Percentiles rank a stretch among this genome's conserved stretches.
Conservation (phyloP, 2,329 filamentous ascomycete genomes). For the Cladophialophora psammophila region DNA sequence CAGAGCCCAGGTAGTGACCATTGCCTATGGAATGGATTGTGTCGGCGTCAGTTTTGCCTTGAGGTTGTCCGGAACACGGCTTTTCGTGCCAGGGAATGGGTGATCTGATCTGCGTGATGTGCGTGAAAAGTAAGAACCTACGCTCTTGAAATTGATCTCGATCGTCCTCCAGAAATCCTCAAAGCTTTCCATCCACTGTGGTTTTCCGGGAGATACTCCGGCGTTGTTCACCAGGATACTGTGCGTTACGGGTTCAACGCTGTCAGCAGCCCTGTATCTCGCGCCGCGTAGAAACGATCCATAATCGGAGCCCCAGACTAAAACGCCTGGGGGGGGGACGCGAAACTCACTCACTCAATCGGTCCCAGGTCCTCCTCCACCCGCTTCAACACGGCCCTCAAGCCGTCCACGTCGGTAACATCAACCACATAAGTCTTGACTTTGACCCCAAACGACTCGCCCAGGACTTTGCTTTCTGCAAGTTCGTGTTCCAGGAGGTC, state of each 20-base stretch:
- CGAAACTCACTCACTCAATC: slow-evolving; percentile 28
- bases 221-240: slow-evolving; percentile 44
- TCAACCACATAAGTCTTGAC: slow-evolving; percentile 39
- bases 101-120: neutral
- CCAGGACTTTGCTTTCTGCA: slow-evolving; percentile 28
- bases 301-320: too few relatives aligned
- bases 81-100: neutral
- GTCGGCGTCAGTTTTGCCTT: neutral
- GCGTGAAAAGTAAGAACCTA: slow-evolving; percentile 7
- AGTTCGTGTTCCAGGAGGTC: slow-evolving; percentile 37
- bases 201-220: slow-evolving; percentile 39
- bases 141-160: slow-evolving; percentile 35
- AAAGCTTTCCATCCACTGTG: slow-evolving; percentile 36
- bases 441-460: slow-evolving; percentile 30
- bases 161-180: slow-evolving; percentile 33
- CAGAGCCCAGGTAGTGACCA: slow-evolving; percentile 26
- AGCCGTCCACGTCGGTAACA: slow-evolving; percentile 39
- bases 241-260: slow-evolving; percentile 9
- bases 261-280: too few relatives aligned
- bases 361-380: slow-evolving; percentile 27
- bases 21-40: slow-evolving; percentile 9
- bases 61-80: too few relatives aligned
- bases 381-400: slow-evolving; percentile 28
- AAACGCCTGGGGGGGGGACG: too few relatives aligned
- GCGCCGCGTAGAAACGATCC: too few relatives aligned